Evolutionary conservation across 768 basidiomycete genomes (phyloP).

Genomic region (Trametes gibbosa): DNA sequence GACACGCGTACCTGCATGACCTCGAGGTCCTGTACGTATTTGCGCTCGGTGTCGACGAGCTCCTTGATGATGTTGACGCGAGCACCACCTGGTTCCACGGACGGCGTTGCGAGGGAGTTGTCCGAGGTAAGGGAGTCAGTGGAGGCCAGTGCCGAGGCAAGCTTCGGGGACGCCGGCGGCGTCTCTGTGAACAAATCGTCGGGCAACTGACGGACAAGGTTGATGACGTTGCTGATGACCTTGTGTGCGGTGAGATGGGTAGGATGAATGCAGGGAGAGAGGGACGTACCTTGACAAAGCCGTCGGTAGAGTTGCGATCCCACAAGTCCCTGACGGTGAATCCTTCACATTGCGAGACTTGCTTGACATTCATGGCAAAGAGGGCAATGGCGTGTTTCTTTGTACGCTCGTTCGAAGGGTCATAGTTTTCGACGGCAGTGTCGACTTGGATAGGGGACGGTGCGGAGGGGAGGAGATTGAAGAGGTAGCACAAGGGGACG

Average conservation of each 20-base stretch:
- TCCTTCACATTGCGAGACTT: conserved; percentile 68
- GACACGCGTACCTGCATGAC: conserved; percentile 78
- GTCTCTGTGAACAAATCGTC: conserved; percentile 62
- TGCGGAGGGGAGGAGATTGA: conserved; percentile 76
- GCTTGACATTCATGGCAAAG: conserved; percentile 86
- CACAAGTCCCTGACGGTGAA: conserved; percentile 93
- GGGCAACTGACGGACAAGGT: conserved; percentile 77
- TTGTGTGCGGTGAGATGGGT: conserved; percentile 28
- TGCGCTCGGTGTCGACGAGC: conserved; percentile 91
- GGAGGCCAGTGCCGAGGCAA: conserved; percentile 53
- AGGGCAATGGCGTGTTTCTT: conserved; percentile 90
- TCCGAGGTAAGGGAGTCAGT: conserved; percentile 55
- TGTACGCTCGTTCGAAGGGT: conserved; percentile 71
- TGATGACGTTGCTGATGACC: conserved; percentile 89
- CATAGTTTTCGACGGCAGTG: conserved; percentile 63
- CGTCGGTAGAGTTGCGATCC: conserved; percentile 88
- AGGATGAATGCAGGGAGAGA: conserved; percentile 2
- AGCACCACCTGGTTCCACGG: conserved; percentile 57
- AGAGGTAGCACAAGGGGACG: conserved; percentile 92
- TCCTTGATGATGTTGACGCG: conserved; percentile 76
- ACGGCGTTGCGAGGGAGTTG: conserved; percentile 32
- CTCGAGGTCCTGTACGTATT: conserved; percentile 95
- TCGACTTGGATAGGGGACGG: conserved; percentile 47
- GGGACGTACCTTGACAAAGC: conserved; percentile 82
- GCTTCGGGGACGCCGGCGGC: conserved; percentile 49